A percentile compares a stretch with the other conserved stretches of the same genome.
These are phyloP conservation scores for Clonostachys rosea DNA, from an alignment of 2,329 filamentous ascomycete species.

Conservation along the genomic window DNA sequence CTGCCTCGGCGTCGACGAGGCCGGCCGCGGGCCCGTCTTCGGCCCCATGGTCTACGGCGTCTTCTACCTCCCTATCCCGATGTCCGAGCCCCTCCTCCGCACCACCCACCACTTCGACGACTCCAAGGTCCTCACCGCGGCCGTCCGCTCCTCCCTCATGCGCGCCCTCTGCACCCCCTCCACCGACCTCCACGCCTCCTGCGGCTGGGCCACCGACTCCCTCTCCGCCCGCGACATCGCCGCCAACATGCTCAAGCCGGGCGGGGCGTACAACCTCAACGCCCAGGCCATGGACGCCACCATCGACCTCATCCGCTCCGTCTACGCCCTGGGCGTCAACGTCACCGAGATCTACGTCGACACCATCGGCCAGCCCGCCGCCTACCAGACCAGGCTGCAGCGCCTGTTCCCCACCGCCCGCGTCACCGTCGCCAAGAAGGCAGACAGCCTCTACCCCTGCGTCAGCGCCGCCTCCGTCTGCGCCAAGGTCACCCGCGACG, in stretches of 20 bases:
- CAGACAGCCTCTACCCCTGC: constrained; percentile 86
- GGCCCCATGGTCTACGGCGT: constrained; percentile 72
- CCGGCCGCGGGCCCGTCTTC: constrained; percentile 88
- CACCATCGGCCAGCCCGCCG: constrained; percentile 78
- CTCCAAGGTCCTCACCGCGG: constrained; percentile 83
- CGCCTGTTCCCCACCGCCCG: constrained; percentile 73
- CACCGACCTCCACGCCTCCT: constrained; percentile 42
- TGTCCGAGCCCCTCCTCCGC: constrained; percentile 70
- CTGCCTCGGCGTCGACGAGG: constrained; percentile 88
- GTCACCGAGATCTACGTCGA: constrained; percentile 90
- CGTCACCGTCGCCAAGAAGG: constrained; percentile 83
- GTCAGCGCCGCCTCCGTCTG: constrained; percentile 92
- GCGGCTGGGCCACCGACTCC: constrained; percentile 79
- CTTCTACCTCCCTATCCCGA: constrained; percentile 70
- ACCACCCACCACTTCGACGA: constrained; percentile 85
- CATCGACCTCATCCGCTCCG: constrained; percentile 71
- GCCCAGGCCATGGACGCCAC: constrained; percentile 94
- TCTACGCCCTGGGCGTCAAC: constrained; percentile 75
- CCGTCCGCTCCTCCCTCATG: constrained; percentile 71
- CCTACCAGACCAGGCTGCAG: constrained; percentile 82
- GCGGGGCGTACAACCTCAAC: constrained; percentile 77
- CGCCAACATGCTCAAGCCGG: constrained; percentile 68
- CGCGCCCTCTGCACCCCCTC: constrained; percentile 62
- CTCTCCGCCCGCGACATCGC: constrained; percentile 83
- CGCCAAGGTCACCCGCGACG: constrained; percentile 93